Evolutionary conservation across 805 yeast genomes (phyloP).

Genomic region (Hanseniaspora lindneri): DNA sequence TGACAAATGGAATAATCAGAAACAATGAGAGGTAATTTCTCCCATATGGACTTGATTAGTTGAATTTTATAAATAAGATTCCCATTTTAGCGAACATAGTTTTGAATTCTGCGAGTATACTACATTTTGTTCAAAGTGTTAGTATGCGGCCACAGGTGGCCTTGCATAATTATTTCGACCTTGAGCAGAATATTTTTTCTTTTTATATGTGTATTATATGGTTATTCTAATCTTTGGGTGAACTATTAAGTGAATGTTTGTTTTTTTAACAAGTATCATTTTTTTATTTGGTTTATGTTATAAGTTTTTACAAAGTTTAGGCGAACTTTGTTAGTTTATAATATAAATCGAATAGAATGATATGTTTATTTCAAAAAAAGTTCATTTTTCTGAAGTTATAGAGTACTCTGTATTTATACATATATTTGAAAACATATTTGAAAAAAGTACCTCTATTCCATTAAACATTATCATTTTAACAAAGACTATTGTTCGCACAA

Average conservation of each 20-base stretch:
- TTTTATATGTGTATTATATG: conserved; percentile 16
- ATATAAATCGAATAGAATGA: conserved; percentile 11
- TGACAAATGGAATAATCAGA: conserved; percentile 13
- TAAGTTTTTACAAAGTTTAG: conserved; percentile 1
- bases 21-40: conserved; percentile 13
- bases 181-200: conserved; percentile 16
- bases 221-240: conserved; percentile 13
- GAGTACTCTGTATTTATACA: conserved; percentile 12
- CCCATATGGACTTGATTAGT: conserved; percentile 11
- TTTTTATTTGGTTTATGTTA: conserved; percentile 12
- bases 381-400: conserved; percentile 8
- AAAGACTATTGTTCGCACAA: too few species aligned
- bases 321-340: background rate
- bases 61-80: background rate
- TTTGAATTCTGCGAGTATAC: conserved; percentile 15
- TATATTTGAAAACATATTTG: conserved; percentile 6
- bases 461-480: conserved; percentile 3
- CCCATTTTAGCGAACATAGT: conserved; percentile 6
- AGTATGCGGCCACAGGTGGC: conserved; percentile 14
- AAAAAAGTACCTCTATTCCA: background rate
- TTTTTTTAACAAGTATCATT: background rate
- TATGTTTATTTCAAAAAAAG: conserved; percentile 5
- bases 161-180: conserved; percentile 2
- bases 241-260: background rate
- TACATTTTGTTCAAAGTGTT: background rate